Conservation (phyloP, 495 filamentous ascomycete species). For the Penicillium parvum region DNA sequence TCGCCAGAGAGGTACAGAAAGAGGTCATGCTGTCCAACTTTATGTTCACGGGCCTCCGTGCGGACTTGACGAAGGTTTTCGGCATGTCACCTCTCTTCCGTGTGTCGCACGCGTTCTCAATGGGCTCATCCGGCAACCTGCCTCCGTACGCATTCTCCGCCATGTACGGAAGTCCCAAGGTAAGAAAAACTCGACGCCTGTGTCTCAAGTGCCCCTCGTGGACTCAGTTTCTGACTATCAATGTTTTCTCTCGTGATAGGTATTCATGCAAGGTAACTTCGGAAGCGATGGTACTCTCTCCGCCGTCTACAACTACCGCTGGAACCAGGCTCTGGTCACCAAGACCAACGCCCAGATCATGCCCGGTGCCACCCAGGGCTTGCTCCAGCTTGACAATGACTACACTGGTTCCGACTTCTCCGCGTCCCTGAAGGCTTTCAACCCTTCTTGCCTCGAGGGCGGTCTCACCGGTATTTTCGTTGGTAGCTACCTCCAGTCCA, state of each 20-base stretch:
- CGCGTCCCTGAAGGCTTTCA: conserved; percentile 82
- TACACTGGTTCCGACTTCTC: conserved; percentile 91
- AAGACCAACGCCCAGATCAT: conserved; percentile 82
- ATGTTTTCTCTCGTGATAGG: conserved; percentile 43
- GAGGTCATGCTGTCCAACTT: conserved; percentile 92
- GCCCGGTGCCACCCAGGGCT: conserved; percentile 58
- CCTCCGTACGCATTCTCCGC: conserved; percentile 93
- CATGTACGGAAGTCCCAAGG: conserved; percentile 86
- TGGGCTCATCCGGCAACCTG: conserved; percentile 74
- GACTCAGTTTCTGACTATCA: not conserved
- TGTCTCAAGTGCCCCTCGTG: not conserved
- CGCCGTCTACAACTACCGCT: conserved; percentile 86
- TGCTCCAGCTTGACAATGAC: conserved; percentile 89
- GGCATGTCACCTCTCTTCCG: conserved; percentile 92
- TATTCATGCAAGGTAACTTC: conserved; percentile 92
- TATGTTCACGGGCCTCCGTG: conserved; percentile 91
- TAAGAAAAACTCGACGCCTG: conserved; percentile 42
- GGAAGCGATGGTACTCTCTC: conserved; percentile 83
- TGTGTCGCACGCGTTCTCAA: conserved; percentile 91
- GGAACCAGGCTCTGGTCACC: conserved; percentile 67
- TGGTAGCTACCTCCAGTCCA: conserved; percentile 87
- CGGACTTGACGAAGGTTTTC: conserved; percentile 93
- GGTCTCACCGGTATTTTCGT: conserved; percentile 92
- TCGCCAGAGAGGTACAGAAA: conserved; percentile 87
- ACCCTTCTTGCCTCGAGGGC: conserved; percentile 88